Conservation (phyloP, 768 basidiomycete species). For the Dacryopinax primogenitus region DNA sequence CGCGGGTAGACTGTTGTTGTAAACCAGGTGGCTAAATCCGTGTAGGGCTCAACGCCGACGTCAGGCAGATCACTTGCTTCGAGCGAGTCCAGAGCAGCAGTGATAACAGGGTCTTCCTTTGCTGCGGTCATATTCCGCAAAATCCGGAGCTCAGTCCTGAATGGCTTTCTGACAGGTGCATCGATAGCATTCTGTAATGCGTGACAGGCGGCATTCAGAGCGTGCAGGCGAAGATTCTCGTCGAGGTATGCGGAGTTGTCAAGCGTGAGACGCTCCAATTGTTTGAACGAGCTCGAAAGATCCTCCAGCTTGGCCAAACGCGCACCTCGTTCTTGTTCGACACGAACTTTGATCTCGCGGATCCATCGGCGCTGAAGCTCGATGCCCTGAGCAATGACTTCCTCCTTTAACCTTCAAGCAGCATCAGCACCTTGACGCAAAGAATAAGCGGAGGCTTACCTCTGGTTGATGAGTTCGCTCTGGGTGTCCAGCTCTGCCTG, state of each 20-base stretch:
- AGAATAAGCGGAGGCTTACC: slow-evolving; percentile 38
- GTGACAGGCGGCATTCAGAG: slow-evolving; percentile 85
- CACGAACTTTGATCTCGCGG: slow-evolving; percentile 85
- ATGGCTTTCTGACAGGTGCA: slow-evolving; percentile 58
- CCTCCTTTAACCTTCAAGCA: slow-evolving; percentile 66
- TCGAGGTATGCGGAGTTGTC: slow-evolving; percentile 86
- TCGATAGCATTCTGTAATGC: slow-evolving; percentile 57
- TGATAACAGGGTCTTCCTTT: slow-evolving; percentile 54
- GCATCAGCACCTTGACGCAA: neutral
- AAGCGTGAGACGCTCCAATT: slow-evolving; percentile 77
- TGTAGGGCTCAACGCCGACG: slow-evolving; percentile 74
- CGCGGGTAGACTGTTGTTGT: slow-evolving; percentile 66
- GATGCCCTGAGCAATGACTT: slow-evolving; percentile 91
- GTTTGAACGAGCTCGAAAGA: slow-evolving; percentile 77
- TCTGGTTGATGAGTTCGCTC: slow-evolving; percentile 86
- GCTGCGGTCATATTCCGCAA: slow-evolving; percentile 61
- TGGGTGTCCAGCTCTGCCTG: slow-evolving; percentile 75
- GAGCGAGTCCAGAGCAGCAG: slow-evolving; percentile 53
- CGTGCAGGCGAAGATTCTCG: slow-evolving; percentile 83
- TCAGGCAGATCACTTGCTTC: slow-evolving; percentile 63
- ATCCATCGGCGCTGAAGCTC: slow-evolving; percentile 97
- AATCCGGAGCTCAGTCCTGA: slow-evolving; percentile 79
- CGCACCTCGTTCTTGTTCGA: slow-evolving; percentile 92
- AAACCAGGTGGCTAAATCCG: slow-evolving; percentile 88
- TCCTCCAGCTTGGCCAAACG: slow-evolving; percentile 90